These are phyloP conservation scores for Ganoderma leucocontextum DNA, from an alignment of 1,284 basidiomycete species.

Conservation along the genomic window DNA sequence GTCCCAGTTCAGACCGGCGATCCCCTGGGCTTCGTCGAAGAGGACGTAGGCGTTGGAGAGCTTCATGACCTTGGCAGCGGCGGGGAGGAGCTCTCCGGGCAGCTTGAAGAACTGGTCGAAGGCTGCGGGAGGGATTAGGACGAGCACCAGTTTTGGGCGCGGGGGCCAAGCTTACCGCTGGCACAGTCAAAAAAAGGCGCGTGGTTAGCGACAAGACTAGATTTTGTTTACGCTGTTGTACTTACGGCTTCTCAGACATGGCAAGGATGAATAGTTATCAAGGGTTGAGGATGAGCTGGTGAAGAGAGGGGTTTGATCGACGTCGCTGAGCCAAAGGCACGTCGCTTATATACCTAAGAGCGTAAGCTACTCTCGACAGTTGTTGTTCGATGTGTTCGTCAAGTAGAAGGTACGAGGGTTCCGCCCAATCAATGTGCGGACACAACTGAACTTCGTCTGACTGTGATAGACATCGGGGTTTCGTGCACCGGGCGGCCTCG, in stretches of 20 bases:
- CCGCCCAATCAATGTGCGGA: not conserved
- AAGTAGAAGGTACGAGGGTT: not conserved
- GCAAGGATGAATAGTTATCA: not conserved
- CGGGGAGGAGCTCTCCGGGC: not conserved
- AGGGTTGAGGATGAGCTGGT: not conserved
- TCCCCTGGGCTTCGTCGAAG: not conserved
- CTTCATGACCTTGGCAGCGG: not conserved
- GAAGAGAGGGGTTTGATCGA: not conserved
- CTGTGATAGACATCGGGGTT: not conserved
- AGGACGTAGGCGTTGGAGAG: not conserved
- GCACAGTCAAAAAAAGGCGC: not conserved
- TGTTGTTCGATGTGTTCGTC: not conserved
- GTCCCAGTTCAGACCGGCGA: not conserved
- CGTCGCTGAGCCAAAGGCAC: not conserved
- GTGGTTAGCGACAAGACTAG: not conserved
- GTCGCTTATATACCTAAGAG: not conserved
- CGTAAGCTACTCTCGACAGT: not conserved
- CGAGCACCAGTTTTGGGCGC: not conserved
- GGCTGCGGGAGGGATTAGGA: not conserved
- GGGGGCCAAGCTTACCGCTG: not conserved
- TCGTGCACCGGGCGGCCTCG: not conserved
- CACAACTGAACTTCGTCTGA: not conserved
- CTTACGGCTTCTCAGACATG: not conserved
- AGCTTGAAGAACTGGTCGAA: conserved; percentile 3
- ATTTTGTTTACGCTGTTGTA: not conserved